Base-by-base conservation (phyloP, 2,329 filamentous ascomycete species). In the Tolypocladium sp. region DNA sequence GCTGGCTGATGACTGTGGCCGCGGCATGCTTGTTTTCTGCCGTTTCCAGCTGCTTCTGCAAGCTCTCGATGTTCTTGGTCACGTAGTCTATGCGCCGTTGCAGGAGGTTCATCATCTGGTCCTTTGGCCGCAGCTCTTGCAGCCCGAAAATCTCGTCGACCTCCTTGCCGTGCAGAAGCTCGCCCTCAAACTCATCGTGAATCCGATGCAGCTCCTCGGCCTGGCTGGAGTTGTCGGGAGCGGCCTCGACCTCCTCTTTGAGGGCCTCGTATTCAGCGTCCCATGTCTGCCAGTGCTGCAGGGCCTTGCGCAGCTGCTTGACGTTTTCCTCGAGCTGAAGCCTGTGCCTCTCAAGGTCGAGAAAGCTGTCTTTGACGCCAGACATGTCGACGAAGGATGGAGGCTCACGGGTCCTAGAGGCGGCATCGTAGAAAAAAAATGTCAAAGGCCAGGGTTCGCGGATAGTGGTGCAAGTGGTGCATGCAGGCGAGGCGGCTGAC, bases 211-310 rank as follows among this genome's bases (percentile, higher is more conserved):
- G 80, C 35, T 85, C 81, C 22, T 82, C 74, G 17, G 63, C 59
- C 13, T 64, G 55, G 37, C 75, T 73, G 58, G 82, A 73, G 56
- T 77, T 74, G 49, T 77, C 71, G 41, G 79, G 71, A 33, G 87
- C 70, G 4, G 76, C 78, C 57, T 84, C 75, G 37, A 97, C 82
- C 67, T 95, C 91, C 70, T 95, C 91, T 70, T 90, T 92, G 62
- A 97, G 80, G 30, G 87, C 85, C 70, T 96, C 91, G 73, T 97
- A 97, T 71, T 97, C 93, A 55, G 89, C 85, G 71, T 96, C 92
- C 84, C 90, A 95, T 58, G 87, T 87, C 63, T 90, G 89, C 93
- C 93, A 99, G 76, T 96, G 88, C 62, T 86, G 85, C 57, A 97
- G 80, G 8, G 89, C 87, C 67, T 88, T 85, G 58, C 84, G 84